phyloP scores from a whole-genome alignment of 495 filamentous ascomycete species.

The Cercophora samala region DNA sequence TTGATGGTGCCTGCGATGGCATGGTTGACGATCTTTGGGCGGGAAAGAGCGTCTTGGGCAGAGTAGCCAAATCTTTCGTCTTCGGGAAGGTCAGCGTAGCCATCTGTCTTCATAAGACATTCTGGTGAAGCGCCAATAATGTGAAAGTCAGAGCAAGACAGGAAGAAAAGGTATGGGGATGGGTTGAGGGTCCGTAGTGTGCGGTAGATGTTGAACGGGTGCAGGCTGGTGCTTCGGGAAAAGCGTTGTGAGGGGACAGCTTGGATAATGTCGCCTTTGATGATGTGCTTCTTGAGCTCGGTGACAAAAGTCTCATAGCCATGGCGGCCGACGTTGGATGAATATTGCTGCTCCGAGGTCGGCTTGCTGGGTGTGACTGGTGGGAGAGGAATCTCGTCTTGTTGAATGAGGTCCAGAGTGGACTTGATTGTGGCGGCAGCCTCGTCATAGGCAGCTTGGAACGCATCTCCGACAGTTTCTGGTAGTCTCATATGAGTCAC shows the following conservation, averaged over 20 bases:
- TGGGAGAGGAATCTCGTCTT: slow-evolving; percentile 73
- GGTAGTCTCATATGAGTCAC: slow-evolving; percentile 80
- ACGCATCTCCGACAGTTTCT: slow-evolving; percentile 33
- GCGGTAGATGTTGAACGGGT: slow-evolving; percentile 98
- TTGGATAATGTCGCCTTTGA: slow-evolving; percentile 91
- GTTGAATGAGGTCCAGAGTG: slow-evolving; percentile 64
- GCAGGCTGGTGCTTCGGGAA: slow-evolving; percentile 80
- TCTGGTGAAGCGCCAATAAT: slow-evolving; percentile 94
- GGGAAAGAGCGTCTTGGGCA: slow-evolving; percentile 30
- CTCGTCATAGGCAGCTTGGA: slow-evolving; percentile 59
- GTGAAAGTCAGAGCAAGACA: slow-evolving; percentile 86
- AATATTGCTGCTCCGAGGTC: slow-evolving; percentile 62
- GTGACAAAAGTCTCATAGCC: slow-evolving; percentile 88
- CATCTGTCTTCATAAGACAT: slow-evolving; percentile 83
- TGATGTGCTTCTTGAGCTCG: slow-evolving; percentile 79
- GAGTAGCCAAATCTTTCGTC: slow-evolving; percentile 31
- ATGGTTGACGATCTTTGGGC: slow-evolving; percentile 87
- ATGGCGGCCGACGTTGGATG: slow-evolving; percentile 84
- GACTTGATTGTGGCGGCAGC: slow-evolving; percentile 60
- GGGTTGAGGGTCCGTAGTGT: slow-evolving; percentile 94
- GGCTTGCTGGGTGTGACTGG: slow-evolving; percentile 67
- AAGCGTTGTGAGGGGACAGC: slow-evolving; percentile 92
- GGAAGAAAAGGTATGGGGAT: slow-evolving; percentile 94
- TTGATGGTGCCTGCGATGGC: slow-evolving; percentile 95
- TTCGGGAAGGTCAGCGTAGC: slow-evolving; percentile 29